These are phyloP conservation scores for Elaeagnus macrophylla DNA, from an alignment of 306 rosid genomes.

Conservation along the genomic window DNA sequence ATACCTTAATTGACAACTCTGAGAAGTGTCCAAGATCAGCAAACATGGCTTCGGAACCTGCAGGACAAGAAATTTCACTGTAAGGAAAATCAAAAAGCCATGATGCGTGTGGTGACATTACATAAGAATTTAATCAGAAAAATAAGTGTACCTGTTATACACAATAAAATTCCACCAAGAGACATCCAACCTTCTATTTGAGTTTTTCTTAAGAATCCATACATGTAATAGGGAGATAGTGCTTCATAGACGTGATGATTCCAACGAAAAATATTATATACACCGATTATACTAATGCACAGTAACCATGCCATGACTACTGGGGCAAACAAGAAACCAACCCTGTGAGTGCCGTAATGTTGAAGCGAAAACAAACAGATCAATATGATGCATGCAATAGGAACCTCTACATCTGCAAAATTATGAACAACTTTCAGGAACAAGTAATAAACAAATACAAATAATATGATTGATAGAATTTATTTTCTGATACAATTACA, in stretches of 20 bases:
- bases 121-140: slow-evolving; percentile 16
- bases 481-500: slow-evolving; percentile 9
- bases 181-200: slow-evolving; percentile 78
- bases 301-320: slow-evolving; percentile 73
- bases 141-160: slow-evolving; percentile 60
- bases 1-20: slow-evolving; percentile 80
- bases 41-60: slow-evolving; percentile 99
- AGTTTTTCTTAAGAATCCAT: slow-evolving; percentile 52
- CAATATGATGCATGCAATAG: slow-evolving; percentile 67
- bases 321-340: slow-evolving; percentile 90
- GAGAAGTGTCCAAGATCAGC: slow-evolving; percentile 99
- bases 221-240: slow-evolving; percentile 72
- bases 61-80: slow-evolving; percentile 14
- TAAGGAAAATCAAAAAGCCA: slow-evolving; percentile 14
- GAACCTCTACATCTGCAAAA: slow-evolving; percentile 74
- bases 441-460: neutral
- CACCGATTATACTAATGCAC: slow-evolving; percentile 75
- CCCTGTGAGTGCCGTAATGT: slow-evolving; percentile 91
- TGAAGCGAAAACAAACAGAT: slow-evolving; percentile 84
- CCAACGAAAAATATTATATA: slow-evolving; percentile 76
- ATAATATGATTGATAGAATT: slow-evolving; percentile 9
- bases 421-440: slow-evolving; percentile 18
- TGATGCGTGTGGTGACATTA: slow-evolving; percentile 11
- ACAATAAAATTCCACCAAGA: slow-evolving; percentile 85
- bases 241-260: slow-evolving; percentile 59